Conservation (phyloP, 768 basidiomycete genomes). For the Amanita pallidorosea region DNA sequence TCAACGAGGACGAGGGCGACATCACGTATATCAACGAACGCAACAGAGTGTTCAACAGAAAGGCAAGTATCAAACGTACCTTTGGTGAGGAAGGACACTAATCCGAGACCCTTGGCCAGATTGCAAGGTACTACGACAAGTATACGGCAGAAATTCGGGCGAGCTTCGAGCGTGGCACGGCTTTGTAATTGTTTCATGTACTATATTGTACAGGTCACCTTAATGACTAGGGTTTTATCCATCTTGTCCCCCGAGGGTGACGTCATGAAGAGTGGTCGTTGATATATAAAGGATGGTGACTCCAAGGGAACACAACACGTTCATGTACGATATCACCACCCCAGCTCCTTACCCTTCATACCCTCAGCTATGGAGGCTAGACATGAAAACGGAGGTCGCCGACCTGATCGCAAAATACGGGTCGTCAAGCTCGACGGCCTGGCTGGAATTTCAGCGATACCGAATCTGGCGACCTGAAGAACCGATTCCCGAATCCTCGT, state of each 20-base stretch:
- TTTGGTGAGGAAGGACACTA: background rate
- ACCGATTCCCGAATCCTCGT: slow-evolving; percentile 26
- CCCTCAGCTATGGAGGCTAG: background rate
- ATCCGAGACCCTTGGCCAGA: slow-evolving; percentile 30
- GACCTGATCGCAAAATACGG: slow-evolving; percentile 55
- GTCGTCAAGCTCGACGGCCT: slow-evolving; percentile 58
- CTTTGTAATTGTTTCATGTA: slow-evolving; percentile 36
- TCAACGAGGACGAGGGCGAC: slow-evolving; percentile 89
- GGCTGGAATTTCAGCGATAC: slow-evolving; percentile 53
- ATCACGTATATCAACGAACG: slow-evolving; percentile 99
- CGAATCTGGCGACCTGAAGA: slow-evolving; percentile 31
- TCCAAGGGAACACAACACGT: background rate
- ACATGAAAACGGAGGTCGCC: slow-evolving; percentile 22
- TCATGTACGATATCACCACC: background rate
- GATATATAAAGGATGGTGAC: background rate
- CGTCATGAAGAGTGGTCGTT: background rate
- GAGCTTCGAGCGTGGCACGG: slow-evolving; percentile 96
- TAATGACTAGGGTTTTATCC: background rate
- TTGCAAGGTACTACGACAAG: slow-evolving; percentile 93
- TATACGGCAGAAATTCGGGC: slow-evolving; percentile 94
- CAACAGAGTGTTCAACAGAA: slow-evolving; percentile 97
- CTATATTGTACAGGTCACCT: background rate
- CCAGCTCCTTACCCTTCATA: background rate
- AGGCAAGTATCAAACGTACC: slow-evolving; percentile 33
- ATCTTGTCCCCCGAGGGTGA: background rate